Conservation (phyloP, 495 filamentous ascomycete species). For the Aspergillus diversus region DNA sequence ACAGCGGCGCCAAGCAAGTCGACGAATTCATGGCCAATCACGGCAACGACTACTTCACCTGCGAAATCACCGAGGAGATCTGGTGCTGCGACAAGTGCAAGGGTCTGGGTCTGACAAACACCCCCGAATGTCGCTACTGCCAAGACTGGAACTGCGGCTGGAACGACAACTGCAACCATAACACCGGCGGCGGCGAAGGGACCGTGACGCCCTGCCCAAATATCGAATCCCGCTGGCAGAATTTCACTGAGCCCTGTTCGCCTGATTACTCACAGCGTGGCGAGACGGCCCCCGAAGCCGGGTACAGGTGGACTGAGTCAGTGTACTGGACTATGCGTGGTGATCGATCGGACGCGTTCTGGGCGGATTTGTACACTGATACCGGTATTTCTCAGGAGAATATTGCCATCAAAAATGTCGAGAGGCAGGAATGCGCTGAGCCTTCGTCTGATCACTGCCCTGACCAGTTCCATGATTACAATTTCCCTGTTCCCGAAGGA, state of each 20-base stretch:
- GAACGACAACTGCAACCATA: background rate
- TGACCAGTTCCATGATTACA: conserved; percentile 1
- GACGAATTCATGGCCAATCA: conserved; percentile 2
- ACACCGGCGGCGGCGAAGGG: background rate
- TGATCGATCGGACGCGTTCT: background rate
- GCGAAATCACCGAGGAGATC: conserved; percentile 5
- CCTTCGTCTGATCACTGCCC: background rate
- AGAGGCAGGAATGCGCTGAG: too few species aligned
- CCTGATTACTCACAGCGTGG: conserved; percentile 13
- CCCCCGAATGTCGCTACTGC: conserved; percentile 4
- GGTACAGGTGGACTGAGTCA: background rate
- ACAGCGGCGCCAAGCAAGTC: background rate
- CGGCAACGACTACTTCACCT: conserved; percentile 11
- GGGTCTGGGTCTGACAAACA: background rate
- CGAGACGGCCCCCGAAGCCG: background rate
- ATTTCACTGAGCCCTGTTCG: conserved; percentile 9
- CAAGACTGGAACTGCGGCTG: conserved; percentile 9
- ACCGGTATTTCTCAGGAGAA: conserved; percentile 4
- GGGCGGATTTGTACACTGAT: background rate
- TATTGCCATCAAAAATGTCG: too few species aligned
- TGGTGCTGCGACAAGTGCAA: conserved; percentile 4
- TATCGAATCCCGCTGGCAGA: conserved; percentile 4
- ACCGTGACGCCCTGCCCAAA: background rate
- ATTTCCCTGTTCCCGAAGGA: conserved; percentile 12
- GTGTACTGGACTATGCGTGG: conserved; percentile 11